Evolutionary conservation across 2,329 filamentous ascomycete genomes (phyloP), one percentile per base, ranked within the genome.

Genomic region (Colletotrichum costaricense): DNA sequence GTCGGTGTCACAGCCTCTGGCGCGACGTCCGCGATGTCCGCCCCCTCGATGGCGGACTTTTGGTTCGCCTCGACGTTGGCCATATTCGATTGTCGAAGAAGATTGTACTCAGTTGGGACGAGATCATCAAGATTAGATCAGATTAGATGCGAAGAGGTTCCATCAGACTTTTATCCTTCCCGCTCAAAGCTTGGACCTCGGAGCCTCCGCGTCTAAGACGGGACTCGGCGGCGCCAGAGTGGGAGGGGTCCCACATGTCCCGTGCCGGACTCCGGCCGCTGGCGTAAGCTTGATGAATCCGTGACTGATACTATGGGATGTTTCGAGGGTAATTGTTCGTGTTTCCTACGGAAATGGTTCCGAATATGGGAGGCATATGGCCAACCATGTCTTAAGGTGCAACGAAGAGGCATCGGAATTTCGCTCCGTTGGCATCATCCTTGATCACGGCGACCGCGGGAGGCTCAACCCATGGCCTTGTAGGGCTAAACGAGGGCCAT

Each of bases 41-140:
- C 19, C 9, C 52, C 19, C 2, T 35, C 49, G 46, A 14, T n/a
- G 6, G 8, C 46, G 19, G 24, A 12, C 57, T 62, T 57, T 42
- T 22, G 49, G 19, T 30, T 67, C 22, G 49, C 63, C 22, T 63
- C 63, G 28, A 58, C 19, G 35, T 30, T 52, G 22, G 57, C 49
- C 69, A 68, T 72, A 4, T 46, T 62, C 33, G 8, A 22, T 24
- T 35, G 38, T 5, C 12, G 28, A 19, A 33, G 52, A 46, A 7
- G 12, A n/a, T 19, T 9, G 24, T 24, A n/a, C 26, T n/a, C 16
- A 24, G 38, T 57, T 42, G 22, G 30, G 16, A 46, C 42, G 42
- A 56, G 30, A 58, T 58, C 64, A 46, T 46, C 42, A n/a, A 68
- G 69, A 68, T 68, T 63, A 72, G 69, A 72, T 68, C 46, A 58